Base-by-base conservation (phyloP, 2,329 filamentous ascomycete genomes). In the Hymenotorrendiella dingleyae region DNA sequence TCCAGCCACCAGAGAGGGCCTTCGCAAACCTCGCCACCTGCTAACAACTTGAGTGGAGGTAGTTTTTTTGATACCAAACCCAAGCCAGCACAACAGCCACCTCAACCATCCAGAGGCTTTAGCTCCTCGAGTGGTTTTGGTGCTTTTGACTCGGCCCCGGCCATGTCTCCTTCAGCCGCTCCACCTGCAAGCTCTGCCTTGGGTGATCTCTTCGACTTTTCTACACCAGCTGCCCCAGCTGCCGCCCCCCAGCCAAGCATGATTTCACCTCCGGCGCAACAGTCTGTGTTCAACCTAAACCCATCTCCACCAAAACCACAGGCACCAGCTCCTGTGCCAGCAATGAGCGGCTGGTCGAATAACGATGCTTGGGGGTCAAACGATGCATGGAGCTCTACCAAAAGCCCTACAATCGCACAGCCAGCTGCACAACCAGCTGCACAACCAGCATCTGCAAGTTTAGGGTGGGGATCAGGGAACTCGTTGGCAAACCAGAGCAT, bases 191-290 rank as follows among this genome's bases (percentile, higher is more conserved):
- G 53, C 64, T 76, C 78, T 22, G 74, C 79, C 12, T 78, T 93
- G 55, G 82, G 80, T 36, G 87, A 94, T 59, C 72, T 96, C 1
- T 91, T 96, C 58, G 87, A 91, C 59, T 77, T 95, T 52, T 76
- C 78, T 6, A 67, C 76, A 0, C 62, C 74, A 30, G 54, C 74
- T 38, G 57, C 67, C 37, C 56, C 70, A 33, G 56, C 70, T 4
- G 55, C 69, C 6, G 64, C 70, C 11, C 62, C 65, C 46, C 59
- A 56, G 38, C 50, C 52, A 21, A 38, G 64, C 29, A 52, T 59
- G 21, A 61, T 63, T 49, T 65, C 55, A 56, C 56, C 64, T 14
- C 56, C 52, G 42, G 65, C 24, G 59, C 69, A 34, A 62, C 67
- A 28, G 16, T 93, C 86, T 3, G 82, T 88, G 4, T 96, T 96